Base-by-base conservation (phyloP, 2,329 filamentous ascomycete genomes). In the Penicillium sp. region DNA sequence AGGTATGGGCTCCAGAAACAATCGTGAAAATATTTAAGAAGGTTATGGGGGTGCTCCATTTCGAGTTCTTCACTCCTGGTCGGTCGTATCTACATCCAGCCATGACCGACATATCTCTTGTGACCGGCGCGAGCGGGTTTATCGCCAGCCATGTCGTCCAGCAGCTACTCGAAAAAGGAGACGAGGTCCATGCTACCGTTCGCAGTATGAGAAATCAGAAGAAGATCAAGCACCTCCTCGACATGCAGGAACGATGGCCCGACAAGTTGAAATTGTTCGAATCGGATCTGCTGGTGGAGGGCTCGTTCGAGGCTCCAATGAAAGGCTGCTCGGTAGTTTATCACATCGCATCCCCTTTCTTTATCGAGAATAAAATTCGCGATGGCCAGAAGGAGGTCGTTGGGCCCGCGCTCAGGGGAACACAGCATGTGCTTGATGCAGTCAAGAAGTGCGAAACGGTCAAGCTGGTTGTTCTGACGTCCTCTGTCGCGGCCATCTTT, bases 331-430 rank as follows among this genome's bases (percentile, higher is more conserved):
- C 64, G 5, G 67, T 71, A 2, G 70, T 77, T 14, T 68, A 74
- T 55, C 75, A 76, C 39, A 67, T 76, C 17, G 75, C 74, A 0
- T 73, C 74, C 8, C 75, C 74, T 1, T 76, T 77, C 38, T 60
- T 71, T 10, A 60, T 69, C 39, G 61, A 67, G 2, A 61, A 67
- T 20, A 61, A 66, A 48, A 70, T 72, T 53, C 65, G 60, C 17
- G 65, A 71, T 22, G 68, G 67, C 2, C 48, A 67, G 37, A 67
- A 63, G 20, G 65, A 71, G n/a, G 61, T 66, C 37, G 66, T 72
- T 28, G 63, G 69, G 10, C 71, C 71, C 0, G 71, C 71, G 28
- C 59, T 71, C 10, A 59, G 67, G 20, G 69, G 68, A 2, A 69
- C 68, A 2, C 61, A 61, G 20, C 63, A 70, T 51, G 67, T 74